Conservation (phyloP, 352 stramenopile genomes). For the Globisporangium solare region DNA sequence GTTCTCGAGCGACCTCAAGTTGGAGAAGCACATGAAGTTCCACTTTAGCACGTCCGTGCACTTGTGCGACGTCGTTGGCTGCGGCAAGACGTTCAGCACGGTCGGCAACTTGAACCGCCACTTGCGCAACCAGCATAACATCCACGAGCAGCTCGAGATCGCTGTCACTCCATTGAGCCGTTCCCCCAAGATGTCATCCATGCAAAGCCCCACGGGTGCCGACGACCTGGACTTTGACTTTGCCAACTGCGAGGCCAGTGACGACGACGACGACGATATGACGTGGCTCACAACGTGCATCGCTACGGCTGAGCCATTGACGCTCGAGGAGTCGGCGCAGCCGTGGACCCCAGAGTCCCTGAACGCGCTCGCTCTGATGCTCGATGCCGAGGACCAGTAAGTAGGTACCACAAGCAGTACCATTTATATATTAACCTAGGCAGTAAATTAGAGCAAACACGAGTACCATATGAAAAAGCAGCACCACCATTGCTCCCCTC, state of each 20-base stretch:
- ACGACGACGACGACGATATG: background rate
- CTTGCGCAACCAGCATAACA: slow-evolving; percentile 32
- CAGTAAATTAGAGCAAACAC: too few relatives aligned
- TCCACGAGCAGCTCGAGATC: background rate
- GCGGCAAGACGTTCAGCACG: slow-evolving; percentile 56
- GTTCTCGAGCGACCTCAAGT: slow-evolving; percentile 39
- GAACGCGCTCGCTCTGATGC: slow-evolving; percentile 3
- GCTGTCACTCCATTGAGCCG: background rate
- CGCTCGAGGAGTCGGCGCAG: slow-evolving; percentile 5
- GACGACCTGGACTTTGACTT: slow-evolving; percentile 6
- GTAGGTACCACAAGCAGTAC: background rate
- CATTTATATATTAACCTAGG: slow-evolving; percentile 4
- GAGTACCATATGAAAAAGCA: too few relatives aligned
- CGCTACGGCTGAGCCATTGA: slow-evolving; percentile 1
- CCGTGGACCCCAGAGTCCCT: slow-evolving; percentile 5
- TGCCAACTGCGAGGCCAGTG: background rate
- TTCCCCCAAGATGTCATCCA: background rate
- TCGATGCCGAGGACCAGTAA: background rate
- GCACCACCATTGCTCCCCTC: too few relatives aligned
- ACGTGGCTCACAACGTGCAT: background rate
- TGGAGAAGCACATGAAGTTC: slow-evolving; percentile 47
- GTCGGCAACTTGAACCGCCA: slow-evolving; percentile 55
- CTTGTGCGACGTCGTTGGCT: slow-evolving; percentile 35
- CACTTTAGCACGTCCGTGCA: slow-evolving; percentile 36
- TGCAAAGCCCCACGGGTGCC: slow-evolving; percentile 6